Percentiles rank a stretch among this genome's conserved stretches.
Conservation (phyloP, 1,139 yeast species). For the Yamadazyma oceani region DNA sequence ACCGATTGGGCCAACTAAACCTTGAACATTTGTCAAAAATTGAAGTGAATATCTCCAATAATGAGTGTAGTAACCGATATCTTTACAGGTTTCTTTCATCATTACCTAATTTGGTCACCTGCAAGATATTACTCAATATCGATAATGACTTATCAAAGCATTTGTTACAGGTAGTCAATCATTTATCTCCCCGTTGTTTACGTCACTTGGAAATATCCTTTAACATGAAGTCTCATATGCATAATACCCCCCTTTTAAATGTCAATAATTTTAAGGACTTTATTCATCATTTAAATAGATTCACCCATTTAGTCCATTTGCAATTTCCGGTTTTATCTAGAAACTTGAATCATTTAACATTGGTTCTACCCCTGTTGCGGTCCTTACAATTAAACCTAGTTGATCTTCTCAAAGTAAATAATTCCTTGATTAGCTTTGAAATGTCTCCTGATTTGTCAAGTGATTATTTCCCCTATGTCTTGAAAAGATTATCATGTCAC, state of each 20-base stretch:
- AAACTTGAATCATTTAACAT: conserved; percentile 29
- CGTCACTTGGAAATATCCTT: conserved; percentile 8
- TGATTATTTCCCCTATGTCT: not conserved
- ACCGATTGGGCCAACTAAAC: not conserved
- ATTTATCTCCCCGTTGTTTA: conserved; percentile 3
- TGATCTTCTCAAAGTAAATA: conserved; percentile 9
- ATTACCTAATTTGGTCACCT: conserved; percentile 9
- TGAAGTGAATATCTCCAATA: conserved; percentile 20
- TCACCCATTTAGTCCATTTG: conserved; percentile 5
- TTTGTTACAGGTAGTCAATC: not conserved
- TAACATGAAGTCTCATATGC: conserved; percentile 6
- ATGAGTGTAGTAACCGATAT: conserved; percentile 17
- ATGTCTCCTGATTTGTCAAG: conserved; percentile 3
- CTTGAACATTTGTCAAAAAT: conserved; percentile 13
- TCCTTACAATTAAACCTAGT: conserved; percentile 8
- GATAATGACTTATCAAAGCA: not conserved
- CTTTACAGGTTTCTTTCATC: conserved; percentile 13
- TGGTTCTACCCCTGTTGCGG: conserved; percentile 5
- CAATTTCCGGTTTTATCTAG: conserved; percentile 37
- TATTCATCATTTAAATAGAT: conserved; percentile 6
- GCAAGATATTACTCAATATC: conserved; percentile 17
- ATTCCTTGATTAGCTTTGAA: conserved; percentile 10
- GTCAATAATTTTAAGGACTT: conserved; percentile 4
- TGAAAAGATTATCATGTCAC: not conserved
- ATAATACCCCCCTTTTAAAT: conserved; percentile 1